A percentile compares a stretch with the other conserved stretches of the same genome.
Conservation (phyloP, 2,329 filamentous ascomycete species). For the Cercospora berteroae region DNA sequence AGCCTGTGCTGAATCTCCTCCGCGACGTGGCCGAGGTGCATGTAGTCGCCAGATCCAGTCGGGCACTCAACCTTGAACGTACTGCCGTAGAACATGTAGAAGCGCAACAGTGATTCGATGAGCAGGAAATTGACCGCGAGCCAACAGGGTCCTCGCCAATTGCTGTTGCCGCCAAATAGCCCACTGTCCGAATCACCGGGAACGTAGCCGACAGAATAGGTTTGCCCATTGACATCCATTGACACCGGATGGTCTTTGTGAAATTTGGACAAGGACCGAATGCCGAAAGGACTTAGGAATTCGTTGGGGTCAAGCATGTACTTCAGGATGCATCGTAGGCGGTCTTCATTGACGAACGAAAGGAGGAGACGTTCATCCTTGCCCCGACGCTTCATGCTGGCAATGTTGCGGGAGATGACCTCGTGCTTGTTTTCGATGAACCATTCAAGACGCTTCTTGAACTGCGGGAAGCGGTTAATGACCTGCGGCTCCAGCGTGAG, state of each 20-base stretch:
- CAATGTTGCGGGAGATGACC: constrained; percentile 88
- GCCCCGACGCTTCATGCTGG: constrained; percentile 84
- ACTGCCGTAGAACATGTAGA: constrained; percentile 93
- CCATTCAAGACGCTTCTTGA: constrained; percentile 92
- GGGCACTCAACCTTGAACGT: constrained; percentile 89
- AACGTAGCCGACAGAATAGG: constrained; percentile 83
- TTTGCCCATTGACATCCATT: constrained; percentile 93
- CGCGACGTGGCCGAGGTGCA: constrained; percentile 92
- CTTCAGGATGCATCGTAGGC: constrained; percentile 82
- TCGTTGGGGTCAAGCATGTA: constrained; percentile 93
- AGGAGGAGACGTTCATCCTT: constrained; percentile 86
- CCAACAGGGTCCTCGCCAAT: constrained; percentile 95
- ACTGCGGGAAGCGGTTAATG: constrained; percentile 84
- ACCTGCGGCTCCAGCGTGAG: constrained; percentile 90
- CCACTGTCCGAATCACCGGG: constrained; percentile 95
- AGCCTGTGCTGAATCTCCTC: constrained; percentile 93
- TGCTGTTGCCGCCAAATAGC: constrained; percentile 94
- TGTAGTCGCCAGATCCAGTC: constrained; percentile 86
- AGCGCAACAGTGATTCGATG: constrained; percentile 89
- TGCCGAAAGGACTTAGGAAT: constrained; percentile 85
- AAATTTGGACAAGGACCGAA: constrained; percentile 86
- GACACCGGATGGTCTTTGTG: constrained; percentile 88
- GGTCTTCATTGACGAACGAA: constrained; percentile 87
- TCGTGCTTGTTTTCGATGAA: constrained; percentile 86
- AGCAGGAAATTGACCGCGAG: constrained; percentile 93